Base-by-base conservation (phyloP, 1,284 basidiomycete genomes). In the Fomitopsis pinicola region DNA sequence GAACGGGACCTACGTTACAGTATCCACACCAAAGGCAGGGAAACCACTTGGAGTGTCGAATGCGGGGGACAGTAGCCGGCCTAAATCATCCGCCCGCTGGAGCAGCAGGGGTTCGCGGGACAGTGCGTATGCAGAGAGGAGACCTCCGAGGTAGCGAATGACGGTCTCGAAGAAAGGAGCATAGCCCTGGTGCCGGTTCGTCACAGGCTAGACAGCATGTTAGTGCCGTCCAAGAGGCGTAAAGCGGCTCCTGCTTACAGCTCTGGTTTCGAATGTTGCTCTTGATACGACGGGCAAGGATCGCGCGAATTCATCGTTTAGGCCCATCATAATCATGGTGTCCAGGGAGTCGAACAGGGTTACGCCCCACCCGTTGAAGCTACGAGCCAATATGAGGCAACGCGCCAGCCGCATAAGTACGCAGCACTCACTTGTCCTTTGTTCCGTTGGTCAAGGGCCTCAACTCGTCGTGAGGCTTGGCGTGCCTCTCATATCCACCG, bases 291-390 rank as follows among this genome's bases (percentile, higher is more conserved):
- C 80, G n/a, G 83, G 77, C 3, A 95, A 76, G 3, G 91, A 92
- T 2, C 87, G 80, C 28, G 80, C 73, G 74, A 91, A 97, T 72
- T 97, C 91, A 14, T 86, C 82, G n/a, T 86, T 75, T 12, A 97
- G 80, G 28, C 82, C 89, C 90, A 98, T 92, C 57, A 98, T 77
- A 33, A 93, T 80, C 76, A 98, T 88, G 0, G 95, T 97, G 71
- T 97, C 94, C 17, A 98, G 82, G 2, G 90, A 85, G 69, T 94
- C 93, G 63, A 93, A 82, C 58, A 88, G 82, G 1, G 90, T 89
- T 0, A 95, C 88, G 14, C 93, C 94, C 95, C 95, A 97, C 8
- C 91, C 87, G 69, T 90, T 90, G 71, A 90, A 88, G 60, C 89
- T 90, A 64, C n/a, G 7, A 38, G 48, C 17, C 48, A 56, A 26